A percentile compares a stretch with the other conserved stretches of the same genome.
phyloP scores from a whole-genome alignment of 345 rosid genomes.

The Salix dunnii region DNA sequence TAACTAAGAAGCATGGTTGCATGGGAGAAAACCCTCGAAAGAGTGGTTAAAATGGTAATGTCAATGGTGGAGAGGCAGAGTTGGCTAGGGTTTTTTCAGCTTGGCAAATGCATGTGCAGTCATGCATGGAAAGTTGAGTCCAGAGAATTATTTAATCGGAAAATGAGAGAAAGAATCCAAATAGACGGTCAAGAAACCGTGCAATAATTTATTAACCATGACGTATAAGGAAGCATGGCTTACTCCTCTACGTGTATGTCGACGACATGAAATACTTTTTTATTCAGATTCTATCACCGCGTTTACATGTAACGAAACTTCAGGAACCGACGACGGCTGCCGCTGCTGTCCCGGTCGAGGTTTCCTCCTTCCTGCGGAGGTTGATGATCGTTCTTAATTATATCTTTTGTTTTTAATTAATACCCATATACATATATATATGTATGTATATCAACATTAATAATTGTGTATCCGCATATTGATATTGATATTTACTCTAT shows the following conservation, averaged over 20 bases:
- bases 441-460: too few species aligned
- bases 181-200: conserved; percentile 60
- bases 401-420: too few species aligned
- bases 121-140: conserved; percentile 69
- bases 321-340: conserved; percentile 32
- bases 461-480: too few species aligned
- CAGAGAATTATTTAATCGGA: background rate
- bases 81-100: conserved; percentile 30
- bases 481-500: too few species aligned
- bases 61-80: conserved; percentile 23
- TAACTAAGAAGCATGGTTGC: background rate
- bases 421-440: too few species aligned
- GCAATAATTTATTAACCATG: conserved; percentile 45
- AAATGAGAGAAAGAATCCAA: conserved; percentile 40
- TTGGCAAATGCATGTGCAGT: conserved; percentile 61
- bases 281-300: background rate
- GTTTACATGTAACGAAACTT: conserved; percentile 7
- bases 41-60: conserved; percentile 43
- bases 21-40: conserved; percentile 22
- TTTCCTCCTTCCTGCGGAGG: conserved; percentile 19
- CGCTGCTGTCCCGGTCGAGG: conserved; percentile 33
- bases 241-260: conserved; percentile 1
- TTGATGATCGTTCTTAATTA: too few species aligned
- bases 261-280: background rate
- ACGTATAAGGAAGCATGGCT: conserved; percentile 69